phyloP scores from a whole-genome alignment of 768 basidiomycete genomes.

The Phylloporus scabripes region DNA sequence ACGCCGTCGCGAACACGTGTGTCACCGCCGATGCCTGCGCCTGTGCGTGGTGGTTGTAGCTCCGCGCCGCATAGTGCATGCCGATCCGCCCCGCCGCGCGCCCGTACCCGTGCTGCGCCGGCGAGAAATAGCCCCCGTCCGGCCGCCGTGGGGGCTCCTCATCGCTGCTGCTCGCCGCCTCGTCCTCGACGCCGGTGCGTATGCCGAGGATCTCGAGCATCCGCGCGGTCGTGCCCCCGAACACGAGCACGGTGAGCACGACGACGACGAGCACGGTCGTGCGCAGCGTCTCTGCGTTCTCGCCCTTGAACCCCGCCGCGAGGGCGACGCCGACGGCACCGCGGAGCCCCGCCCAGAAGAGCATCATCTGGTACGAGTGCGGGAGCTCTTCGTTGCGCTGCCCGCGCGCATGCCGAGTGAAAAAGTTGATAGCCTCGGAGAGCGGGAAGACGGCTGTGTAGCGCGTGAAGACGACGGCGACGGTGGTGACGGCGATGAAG shows the following conservation, averaged over 20 bases:
- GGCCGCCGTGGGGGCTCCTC: constrained; percentile 43
- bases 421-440: constrained; percentile 90
- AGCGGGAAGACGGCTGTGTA: constrained; percentile 96
- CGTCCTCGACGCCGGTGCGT: constrained; percentile 91
- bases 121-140: constrained; percentile 37
- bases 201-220: constrained; percentile 99
- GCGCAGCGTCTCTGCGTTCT: constrained; percentile 83
- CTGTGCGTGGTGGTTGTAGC: constrained; percentile 60
- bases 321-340: constrained; percentile 98
- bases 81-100: constrained; percentile 45
- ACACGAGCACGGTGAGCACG: constrained; percentile 88
- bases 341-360: constrained; percentile 96
- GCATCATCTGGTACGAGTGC: constrained; percentile 98
- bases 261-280: constrained; percentile 95
- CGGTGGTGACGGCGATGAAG: constrained; percentile 87
- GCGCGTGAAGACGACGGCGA: constrained; percentile 90
- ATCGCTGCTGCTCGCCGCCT: constrained; percentile 54
- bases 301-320: constrained; percentile 93
- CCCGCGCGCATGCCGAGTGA: constrained; percentile 78
- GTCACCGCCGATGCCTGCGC: constrained; percentile 17
- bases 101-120: constrained; percentile 21
- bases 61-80: constrained; percentile 47
- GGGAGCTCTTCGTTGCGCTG: constrained; percentile 88
- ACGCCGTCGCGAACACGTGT: constrained; percentile 59
- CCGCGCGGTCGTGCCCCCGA: constrained; percentile 94